These are phyloP conservation scores for Eucalyptus globulus DNA, from an alignment of 345 rosid species.

Conservation along the genomic window DNA sequence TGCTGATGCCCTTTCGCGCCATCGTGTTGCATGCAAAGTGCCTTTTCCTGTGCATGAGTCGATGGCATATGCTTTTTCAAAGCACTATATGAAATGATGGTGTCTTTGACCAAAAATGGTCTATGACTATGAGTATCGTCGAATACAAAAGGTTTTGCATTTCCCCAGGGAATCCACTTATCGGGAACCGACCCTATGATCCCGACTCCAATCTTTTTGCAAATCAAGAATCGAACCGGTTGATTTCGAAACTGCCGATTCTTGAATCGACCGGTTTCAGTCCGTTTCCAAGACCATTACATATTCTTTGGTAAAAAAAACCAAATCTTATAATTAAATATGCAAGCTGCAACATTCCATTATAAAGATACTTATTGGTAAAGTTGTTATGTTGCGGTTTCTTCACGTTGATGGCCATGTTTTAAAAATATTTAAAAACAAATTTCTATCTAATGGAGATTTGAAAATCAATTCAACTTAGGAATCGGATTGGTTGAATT, in stretches of 20 bases:
- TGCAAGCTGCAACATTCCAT: not conserved
- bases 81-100: not conserved
- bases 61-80: not conserved
- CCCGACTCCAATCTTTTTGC: not conserved
- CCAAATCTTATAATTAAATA: not conserved
- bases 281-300: not conserved
- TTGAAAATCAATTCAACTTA: not conserved
- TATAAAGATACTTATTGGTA: not conserved
- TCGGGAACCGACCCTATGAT: not conserved
- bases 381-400: not conserved
- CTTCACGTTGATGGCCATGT: not conserved
- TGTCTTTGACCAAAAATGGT: not conserved
- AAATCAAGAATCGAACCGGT: not conserved
- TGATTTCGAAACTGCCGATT: not conserved
- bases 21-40: not conserved
- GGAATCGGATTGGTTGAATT: accelerated
- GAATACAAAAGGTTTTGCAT: not conserved
- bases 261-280: not conserved
- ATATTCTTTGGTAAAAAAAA: not conserved
- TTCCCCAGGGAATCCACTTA: not conserved
- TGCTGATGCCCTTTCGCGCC: not conserved
- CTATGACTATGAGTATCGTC: not conserved
- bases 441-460: not conserved
- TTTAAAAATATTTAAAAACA: not conserved
- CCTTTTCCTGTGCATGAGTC: not conserved